A percentile compares a stretch with the other conserved stretches of the same genome.
Conservation (phyloP, 2,329 filamentous ascomycete genomes). For the Phaeoacremonium minimum region DNA sequence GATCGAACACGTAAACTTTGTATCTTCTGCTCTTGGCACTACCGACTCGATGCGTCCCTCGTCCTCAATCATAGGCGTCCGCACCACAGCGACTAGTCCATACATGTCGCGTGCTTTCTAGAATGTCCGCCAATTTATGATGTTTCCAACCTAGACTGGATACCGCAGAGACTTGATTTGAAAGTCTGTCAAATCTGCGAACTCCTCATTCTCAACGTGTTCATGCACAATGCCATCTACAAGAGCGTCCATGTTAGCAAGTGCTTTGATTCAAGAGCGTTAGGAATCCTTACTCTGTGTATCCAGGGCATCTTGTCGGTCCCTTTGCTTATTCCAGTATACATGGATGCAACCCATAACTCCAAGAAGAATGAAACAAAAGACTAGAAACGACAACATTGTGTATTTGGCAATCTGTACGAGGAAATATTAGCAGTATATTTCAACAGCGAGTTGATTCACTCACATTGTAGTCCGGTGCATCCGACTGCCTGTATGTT, state of each 20-base stretch:
- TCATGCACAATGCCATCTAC: not conserved
- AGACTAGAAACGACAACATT: not conserved
- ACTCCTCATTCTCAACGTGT: not conserved
- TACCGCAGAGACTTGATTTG: not conserved
- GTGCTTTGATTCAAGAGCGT: not conserved
- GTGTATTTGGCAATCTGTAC: slow-evolving; percentile 3
- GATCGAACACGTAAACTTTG: too few species aligned
- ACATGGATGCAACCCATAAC: not conserved
- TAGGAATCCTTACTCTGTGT: not conserved
- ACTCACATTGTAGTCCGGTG: not conserved
- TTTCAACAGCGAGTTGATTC: too few species aligned
- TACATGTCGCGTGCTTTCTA: too few species aligned
- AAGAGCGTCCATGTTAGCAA: not conserved
- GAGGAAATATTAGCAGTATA: too few species aligned
- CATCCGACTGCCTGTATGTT: not conserved
- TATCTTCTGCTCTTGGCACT: too few species aligned
- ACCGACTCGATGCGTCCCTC: too few species aligned
- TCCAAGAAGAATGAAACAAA: not conserved
- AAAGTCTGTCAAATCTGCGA: slow-evolving; percentile 1
- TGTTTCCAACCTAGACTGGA: not conserved
- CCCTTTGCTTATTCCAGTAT: slow-evolving; percentile 1
- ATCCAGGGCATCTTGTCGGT: not conserved
- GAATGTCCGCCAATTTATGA: not conserved
- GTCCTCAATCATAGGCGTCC: too few species aligned
- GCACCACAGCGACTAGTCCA: too few species aligned